Base-by-base conservation (phyloP, 768 basidiomycete species). In the Panaeolus cyanescens region DNA sequence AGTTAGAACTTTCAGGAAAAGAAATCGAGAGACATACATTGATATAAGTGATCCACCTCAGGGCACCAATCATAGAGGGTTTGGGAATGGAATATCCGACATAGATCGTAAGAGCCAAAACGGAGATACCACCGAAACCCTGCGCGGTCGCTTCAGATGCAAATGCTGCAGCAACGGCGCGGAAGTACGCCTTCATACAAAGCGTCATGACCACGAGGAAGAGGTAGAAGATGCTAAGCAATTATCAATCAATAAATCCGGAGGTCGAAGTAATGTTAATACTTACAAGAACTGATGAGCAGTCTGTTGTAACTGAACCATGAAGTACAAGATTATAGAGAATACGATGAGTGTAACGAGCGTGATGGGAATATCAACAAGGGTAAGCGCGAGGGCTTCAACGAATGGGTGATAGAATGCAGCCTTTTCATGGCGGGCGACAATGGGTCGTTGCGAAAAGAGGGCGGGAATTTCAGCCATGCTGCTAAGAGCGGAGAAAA, bases 161-260 rank as follows among this genome's bases (percentile, higher is more conserved):
- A 69, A 87, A 85, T 7, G 78, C 76, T 0, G 89, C 85, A 5
- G 87, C 86, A 8, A 90, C 69, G 0, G 81, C 78, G 28, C 92
- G 80, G 83, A 92, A 95, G 81, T 87, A 86, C 0, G 85, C 85
- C 69, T 88, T 88, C 83, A 92, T 89, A 13, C 85, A 74, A 20
- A 92, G 54, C 33, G 87, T 79, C 67, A 86, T 80, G 4, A 76
- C 69, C 59, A 84, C 80, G 32, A 84, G 62, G 60, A 86, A 83
- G 22, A 93, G 70, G 67, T 82, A 78, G 70, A 85, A 85, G 42
- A 80, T 79, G 68, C 87, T 88, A 33, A 19, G 45, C 31, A 17
- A 33, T n/a, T n/a, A 37, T 30, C 17, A 56, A 70, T 59, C 36
- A 20, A 55, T 25, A 56, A 13, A 9, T 5, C 86, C 12, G 87